Conservation (phyloP, 805 yeast species). For the Danielia oregonensis region DNA sequence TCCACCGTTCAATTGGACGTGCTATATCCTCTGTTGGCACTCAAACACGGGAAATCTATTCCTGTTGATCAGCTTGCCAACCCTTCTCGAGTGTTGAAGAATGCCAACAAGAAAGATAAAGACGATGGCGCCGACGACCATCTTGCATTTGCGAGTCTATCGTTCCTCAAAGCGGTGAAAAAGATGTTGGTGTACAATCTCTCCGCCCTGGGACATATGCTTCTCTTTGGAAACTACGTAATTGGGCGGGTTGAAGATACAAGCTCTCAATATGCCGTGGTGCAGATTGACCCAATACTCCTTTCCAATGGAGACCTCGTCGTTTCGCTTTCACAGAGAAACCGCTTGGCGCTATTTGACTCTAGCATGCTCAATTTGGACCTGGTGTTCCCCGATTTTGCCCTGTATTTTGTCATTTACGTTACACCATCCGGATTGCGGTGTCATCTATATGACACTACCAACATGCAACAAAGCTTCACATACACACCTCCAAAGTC, state of each 20-base stretch:
- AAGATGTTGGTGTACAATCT: conserved; percentile 33
- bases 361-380: conserved; percentile 19
- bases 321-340: conserved; percentile 25
- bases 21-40: conserved; percentile 23
- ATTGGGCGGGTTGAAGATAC: conserved; percentile 8
- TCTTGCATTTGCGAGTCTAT: conserved; percentile 31
- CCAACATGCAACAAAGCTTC: conserved; percentile 20
- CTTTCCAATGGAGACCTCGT: conserved; percentile 38
- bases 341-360: conserved; percentile 23
- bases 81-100: conserved; percentile 22
- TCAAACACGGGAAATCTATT: conserved; percentile 21
- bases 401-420: conserved; percentile 33
- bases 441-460: conserved; percentile 36
- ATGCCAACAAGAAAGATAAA: conserved; percentile 6
- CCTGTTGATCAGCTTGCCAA: conserved; percentile 25
- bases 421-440: conserved; percentile 41
- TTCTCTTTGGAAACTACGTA: conserved; percentile 37
- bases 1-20: conserved; percentile 1
- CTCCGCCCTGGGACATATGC: conserved; percentile 21
- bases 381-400: conserved; percentile 7
- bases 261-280: conserved; percentile 18
- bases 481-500: conserved; percentile 23
- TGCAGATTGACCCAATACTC: conserved; percentile 36
- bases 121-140: conserved; percentile 18
- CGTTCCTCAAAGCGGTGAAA: conserved; percentile 39